These are phyloP conservation scores for Rhododendron henanense DNA, from an alignment of 148 eudicot genomes.

Conservation along the genomic window DNA sequence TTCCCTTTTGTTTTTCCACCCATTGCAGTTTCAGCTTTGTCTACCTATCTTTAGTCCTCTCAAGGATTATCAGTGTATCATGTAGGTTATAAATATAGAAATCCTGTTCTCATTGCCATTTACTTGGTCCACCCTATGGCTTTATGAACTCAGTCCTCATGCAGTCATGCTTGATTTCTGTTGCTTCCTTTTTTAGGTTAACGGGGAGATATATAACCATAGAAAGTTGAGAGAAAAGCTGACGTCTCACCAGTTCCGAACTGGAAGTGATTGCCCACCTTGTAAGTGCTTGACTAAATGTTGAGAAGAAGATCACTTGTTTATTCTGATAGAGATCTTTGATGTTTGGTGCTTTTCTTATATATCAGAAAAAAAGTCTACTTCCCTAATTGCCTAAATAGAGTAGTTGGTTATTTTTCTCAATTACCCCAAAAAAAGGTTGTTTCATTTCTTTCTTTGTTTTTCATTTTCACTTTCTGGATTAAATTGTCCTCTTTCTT, in stretches of 20 bases:
- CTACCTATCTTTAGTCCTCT: not conserved
- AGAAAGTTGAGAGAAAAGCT: too few relatives aligned
- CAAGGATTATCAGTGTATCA: not conserved
- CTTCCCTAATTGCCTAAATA: not conserved
- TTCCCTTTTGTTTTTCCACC: not conserved
- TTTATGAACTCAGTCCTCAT: slow-evolving; percentile 2
- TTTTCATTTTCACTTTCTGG: not conserved
- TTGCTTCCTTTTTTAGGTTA: too few relatives aligned
- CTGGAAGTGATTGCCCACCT: too few relatives aligned
- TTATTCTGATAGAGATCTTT: not conserved
- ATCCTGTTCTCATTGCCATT: not conserved
- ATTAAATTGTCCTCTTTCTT: too few relatives aligned
- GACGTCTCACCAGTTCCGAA: too few relatives aligned
- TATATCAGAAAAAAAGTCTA: not conserved
- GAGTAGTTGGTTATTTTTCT: not conserved
- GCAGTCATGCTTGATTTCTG: not conserved
- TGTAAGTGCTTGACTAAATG: too few relatives aligned
- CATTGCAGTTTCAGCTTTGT: not conserved
- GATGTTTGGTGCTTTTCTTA: not conserved
- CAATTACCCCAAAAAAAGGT: not conserved
- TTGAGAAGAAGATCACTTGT: not conserved
- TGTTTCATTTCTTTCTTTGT: not conserved
- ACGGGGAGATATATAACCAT: too few relatives aligned
- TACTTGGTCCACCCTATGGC: not conserved
- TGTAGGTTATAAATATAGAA: not conserved